Base-by-base conservation (phyloP, 305 asterid species). In the Withania somnifera region DNA sequence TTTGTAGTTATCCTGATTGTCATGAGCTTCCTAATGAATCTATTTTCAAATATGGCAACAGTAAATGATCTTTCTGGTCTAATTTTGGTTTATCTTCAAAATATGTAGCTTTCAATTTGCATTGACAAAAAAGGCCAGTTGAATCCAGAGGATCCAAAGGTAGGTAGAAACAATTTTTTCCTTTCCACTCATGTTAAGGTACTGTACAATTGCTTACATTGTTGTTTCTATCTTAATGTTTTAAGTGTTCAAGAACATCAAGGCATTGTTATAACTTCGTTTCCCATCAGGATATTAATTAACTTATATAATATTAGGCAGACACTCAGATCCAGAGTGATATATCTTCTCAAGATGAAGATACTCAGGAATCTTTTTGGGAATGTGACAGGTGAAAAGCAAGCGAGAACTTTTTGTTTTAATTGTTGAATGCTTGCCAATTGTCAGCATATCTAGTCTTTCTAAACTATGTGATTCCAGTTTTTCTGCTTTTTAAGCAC, bases 81-180 rank as follows among this genome's bases (percentile, higher is more conserved):
- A 26, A 73, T 26, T 73, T 47, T 47, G 38, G 57, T 84, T 71
- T 64, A 56, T 45, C 40, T 81, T 51, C 57, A 53, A 14, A 82
- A 22, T 83, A 79, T 85, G 87, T 90, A 95, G 98, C 94, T 95
- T 85, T 93, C 97, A 58, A 85, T 93, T 86, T 95, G 98, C 92
- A 95, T 93, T 52, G 83, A 86, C 80, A 90, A 89, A 87, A 91
- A 87, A 88, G 84, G 83, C 69, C 91, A 52, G 83, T 90, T 87
- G 69, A 86, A 85, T 73, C 79, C 85, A 86, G 90, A 81, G 79
- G 57, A 66, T 79, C 89, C 85, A 79, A 76, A 84, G 81, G 85
- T 75, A 78, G 89, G 75, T 71, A 84, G 82, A 81, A 85, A 71
- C 73, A 87, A 78, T 50, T 86, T 86, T 84, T 77, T 83, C 69